Conservation (phyloP, 2,329 filamentous ascomycete species). For the Truncatella angustata region DNA sequence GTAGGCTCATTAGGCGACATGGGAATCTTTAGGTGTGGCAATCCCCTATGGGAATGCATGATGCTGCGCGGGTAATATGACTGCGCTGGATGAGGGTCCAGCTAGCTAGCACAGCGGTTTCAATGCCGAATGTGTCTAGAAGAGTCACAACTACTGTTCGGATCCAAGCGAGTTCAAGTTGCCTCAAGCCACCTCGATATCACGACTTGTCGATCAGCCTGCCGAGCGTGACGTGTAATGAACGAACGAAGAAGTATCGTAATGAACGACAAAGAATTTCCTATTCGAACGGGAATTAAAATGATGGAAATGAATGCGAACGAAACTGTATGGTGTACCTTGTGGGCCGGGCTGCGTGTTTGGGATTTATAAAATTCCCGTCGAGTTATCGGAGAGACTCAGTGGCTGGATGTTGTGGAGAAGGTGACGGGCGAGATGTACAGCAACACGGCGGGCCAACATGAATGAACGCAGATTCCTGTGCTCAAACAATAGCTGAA, state of each 20-base stretch:
- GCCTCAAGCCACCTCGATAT: no score
- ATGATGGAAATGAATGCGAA: not conserved
- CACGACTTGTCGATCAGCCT: no score
- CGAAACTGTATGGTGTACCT: not conserved
- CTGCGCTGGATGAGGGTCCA: no score
- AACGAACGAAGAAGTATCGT: no score
- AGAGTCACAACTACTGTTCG: no score
- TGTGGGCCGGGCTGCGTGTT: not conserved
- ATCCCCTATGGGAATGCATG: constrained; percentile 18
- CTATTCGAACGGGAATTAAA: not conserved
- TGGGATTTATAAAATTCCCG: constrained; percentile 3
- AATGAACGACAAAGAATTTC: no score
- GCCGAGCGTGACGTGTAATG: no score
- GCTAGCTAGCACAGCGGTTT: no score
- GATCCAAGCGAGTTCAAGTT: no score
- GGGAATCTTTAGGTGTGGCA: constrained; percentile 11
- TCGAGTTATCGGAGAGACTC: not conserved
- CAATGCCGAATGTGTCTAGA: not conserved
- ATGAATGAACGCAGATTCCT: not conserved
- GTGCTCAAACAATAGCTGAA: not conserved
- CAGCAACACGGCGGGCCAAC: not conserved
- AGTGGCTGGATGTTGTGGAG: not conserved
- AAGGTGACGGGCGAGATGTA: not conserved
- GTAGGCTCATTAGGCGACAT: constrained; percentile 20
- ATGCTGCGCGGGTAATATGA: not conserved